A percentile compares a stretch with the other conserved stretches of the same genome.
Evolutionary conservation across 345 rosid species (phyloP).

Genomic region (Orychophragmus violaceus): DNA sequence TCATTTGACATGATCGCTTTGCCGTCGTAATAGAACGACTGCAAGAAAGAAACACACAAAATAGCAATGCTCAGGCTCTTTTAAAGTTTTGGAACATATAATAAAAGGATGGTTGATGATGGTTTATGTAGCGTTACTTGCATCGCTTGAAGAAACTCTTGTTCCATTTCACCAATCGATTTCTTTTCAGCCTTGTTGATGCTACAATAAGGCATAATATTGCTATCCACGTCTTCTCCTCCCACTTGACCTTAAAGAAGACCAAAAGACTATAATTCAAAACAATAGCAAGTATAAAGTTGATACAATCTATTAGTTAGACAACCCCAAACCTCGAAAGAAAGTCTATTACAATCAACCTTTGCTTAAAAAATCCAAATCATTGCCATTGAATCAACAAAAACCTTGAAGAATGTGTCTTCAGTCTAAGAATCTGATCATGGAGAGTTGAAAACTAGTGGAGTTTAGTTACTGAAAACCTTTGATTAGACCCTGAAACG

Average conservation of each 20-base stretch:
- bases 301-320: not conserved
- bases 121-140: constrained; percentile 49
- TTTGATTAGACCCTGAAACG: not conserved
- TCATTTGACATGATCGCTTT: constrained; percentile 93
- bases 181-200: constrained; percentile 59
- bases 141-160: constrained; percentile 90
- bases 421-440: not conserved
- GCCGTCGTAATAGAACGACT: constrained; percentile 94
- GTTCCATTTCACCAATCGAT: constrained; percentile 85
- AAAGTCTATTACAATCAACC: too few relatives aligned
- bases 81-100: not conserved
- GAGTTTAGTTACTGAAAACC: not conserved
- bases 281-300: not conserved
- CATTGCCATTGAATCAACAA: too few relatives aligned
- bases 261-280: not conserved
- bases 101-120: not conserved
- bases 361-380: too few relatives aligned
- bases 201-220: constrained; percentile 82
- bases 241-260: constrained; percentile 52
- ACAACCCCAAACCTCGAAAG: too few relatives aligned
- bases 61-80: not conserved
- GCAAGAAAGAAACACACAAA: constrained; percentile 2
- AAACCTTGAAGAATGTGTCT: too few relatives aligned
- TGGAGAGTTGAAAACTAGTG: not conserved
- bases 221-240: constrained; percentile 56